Base-by-base conservation (phyloP, 176 grass and related monocot species). In the Miscanthus lutarioriparius region DNA sequence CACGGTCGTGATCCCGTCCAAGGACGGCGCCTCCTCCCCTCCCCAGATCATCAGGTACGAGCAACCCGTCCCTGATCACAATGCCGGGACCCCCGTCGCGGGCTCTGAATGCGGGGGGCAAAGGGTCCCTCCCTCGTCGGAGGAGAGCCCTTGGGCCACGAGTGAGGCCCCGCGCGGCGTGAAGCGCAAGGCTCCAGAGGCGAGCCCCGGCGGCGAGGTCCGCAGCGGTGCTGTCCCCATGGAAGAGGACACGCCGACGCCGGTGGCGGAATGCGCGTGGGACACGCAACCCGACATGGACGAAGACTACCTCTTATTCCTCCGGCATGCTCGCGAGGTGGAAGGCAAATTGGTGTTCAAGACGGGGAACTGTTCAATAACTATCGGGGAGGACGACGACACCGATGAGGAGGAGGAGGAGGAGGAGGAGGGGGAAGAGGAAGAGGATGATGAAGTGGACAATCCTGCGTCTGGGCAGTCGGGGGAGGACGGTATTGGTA, bases 11-110 rank as follows among this genome's bases (percentile, higher is more conserved):
- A 75, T 81, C 27, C 61, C 37, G 6, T 15, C 62, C 68, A 12
- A 82, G 33, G 78, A 80, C 19, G 88, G 76, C 66, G 62, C 48
- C 41, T 32, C 48, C 33, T 32, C 48, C 35, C 28, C 62, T 48
- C 75, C 74, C 22, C 2, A 12, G 20, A 8, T 61, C 28, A 9
- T 86, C 67, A 87, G 80, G 66, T 88, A 91, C 71, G 86, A 84
- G 17, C 12, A 88, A 12, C 22, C 80, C 48, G 8, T 71, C 14
- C 4, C 14, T 33, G 79, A 16, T 35, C 9, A 2, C 33, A 81
- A 70, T 70, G 79, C 15, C 14, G 47, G 6, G 14, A 0, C 32
- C 35, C 28, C 22, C 36, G 20, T 10, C 7, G 10, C 27, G 51
- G 9, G 5, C 10, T 23, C 33, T 3, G 6, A 33, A 4, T 11